Evolutionary conservation across 345 rosid species (phyloP), one percentile per base, ranked within the genome.

Genomic region (Pistacia atlantica): DNA sequence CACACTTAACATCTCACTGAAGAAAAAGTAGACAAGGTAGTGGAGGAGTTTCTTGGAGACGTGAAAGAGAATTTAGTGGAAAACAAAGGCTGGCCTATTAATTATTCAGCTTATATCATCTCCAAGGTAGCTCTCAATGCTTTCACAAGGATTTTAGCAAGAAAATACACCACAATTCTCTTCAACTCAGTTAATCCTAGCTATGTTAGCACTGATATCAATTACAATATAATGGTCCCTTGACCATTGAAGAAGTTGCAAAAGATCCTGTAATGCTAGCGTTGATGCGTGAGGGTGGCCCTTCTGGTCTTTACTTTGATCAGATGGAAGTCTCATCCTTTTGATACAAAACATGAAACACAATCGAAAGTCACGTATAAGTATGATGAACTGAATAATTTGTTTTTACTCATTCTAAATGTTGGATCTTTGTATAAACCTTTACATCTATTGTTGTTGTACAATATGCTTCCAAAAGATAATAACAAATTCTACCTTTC

Each of bases 81-180:
- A 57, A 57, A 31, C 7, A 74, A 72, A 25, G 77, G 70, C 12
- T 75, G 79, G 82, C 84, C 84, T 10, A 8, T 11, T 57, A 35
- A 28, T 10, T 6, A 17, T 12, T 70, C 74, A 1, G 71, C 79
- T n/a, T 78, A 71, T 55, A 3, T 67, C 1, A 56, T 81, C 51
- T 81, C 84, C 20, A 81, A 77, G 66, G 79, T 73, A 22, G 37
- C 73, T 35, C 38, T 69, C 25, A 78, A 78, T 75, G 79, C 84
- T 45, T 82, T 74, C 61, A 78, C 85, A 13, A 48, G 84, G 35
- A 49, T 81, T 56, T 25, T 81, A 42, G 81, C 84, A 2, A 78
- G 70, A 33, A 51, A 74, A 28, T 28, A 56, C 25, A 73, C 73
- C 1, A 16, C 17, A 0, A 64, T 75, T 0, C 16, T 62, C 62